Conservation (phyloP, 345 rosid species). For the Syzygium aqueum region DNA sequence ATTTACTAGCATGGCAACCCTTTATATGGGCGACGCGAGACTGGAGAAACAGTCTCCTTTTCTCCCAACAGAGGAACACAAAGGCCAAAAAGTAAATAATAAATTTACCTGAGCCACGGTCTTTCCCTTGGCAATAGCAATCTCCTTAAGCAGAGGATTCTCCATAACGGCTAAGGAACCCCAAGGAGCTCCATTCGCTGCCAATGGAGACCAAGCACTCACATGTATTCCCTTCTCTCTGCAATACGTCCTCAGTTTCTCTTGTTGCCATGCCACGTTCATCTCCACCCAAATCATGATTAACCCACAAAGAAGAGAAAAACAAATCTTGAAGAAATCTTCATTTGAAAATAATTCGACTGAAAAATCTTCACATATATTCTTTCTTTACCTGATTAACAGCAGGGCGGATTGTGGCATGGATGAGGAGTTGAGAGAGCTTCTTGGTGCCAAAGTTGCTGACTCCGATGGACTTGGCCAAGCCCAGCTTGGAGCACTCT, state of each 20-base stretch:
- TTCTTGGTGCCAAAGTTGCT: constrained; percentile 19
- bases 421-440: not conserved
- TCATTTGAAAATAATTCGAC: not conserved
- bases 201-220: constrained; percentile 10
- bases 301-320: not conserved
- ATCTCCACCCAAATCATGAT: not conserved
- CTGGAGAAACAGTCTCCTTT: no score
- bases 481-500: constrained; percentile 13
- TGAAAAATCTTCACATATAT: no score
- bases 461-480: constrained; percentile 20
- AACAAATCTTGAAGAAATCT: not conserved
- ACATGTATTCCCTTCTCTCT: constrained; percentile 5
- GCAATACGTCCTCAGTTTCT: constrained; percentile 1
- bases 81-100: no score
- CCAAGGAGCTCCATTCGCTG: constrained; percentile 7
- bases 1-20: no score
- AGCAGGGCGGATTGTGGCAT: constrained; percentile 9
- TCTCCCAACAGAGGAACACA: no score
- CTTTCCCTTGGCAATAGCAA: not conserved
- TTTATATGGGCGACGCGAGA: no score
- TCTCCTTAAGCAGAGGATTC: constrained; percentile 1
- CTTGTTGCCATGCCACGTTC: constrained; percentile 10
- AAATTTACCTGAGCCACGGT: constrained; percentile 2
- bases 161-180: constrained; percentile 4
- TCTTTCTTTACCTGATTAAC: not conserved